Conservation (phyloP, 129 eudicot species). For the Flaveria sonorensis region DNA sequence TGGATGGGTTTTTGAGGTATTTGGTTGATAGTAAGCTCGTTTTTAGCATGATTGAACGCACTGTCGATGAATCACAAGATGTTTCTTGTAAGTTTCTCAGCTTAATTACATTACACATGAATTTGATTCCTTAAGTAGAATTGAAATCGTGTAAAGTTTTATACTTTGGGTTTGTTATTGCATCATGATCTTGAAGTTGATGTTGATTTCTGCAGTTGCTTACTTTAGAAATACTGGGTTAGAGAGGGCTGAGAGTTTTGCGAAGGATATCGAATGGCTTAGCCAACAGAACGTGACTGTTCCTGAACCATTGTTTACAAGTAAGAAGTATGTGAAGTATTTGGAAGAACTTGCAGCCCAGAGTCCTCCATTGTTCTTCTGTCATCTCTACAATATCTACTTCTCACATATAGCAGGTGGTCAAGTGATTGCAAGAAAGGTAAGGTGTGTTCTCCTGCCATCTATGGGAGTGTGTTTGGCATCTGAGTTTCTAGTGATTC, state of each 20-base stretch:
- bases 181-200: not conserved
- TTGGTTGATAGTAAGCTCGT: constrained; percentile 76
- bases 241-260: constrained; percentile 39
- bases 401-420: constrained; percentile 58
- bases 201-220: constrained; percentile 9
- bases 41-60: constrained; percentile 65
- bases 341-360: constrained; percentile 36
- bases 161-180: not conserved
- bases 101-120: not conserved
- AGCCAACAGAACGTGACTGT: constrained; percentile 13
- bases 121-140: not conserved
- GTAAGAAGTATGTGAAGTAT: constrained; percentile 35
- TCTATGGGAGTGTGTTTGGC: not conserved
- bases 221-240: constrained; percentile 44
- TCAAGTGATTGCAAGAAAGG: constrained; percentile 33
- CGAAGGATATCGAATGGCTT: constrained; percentile 32
- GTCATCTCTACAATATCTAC: constrained; percentile 87
- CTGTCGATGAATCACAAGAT: constrained; percentile 78
- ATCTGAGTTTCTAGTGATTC: no score
- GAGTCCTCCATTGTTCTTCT: constrained; percentile 44
- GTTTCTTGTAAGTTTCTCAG: constrained; percentile 73
- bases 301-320: constrained; percentile 27
- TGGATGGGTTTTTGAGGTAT: constrained; percentile 72
- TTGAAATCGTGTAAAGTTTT: no score
- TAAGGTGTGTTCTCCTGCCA: not conserved